Base-by-base conservation (phyloP, 2,329 filamentous ascomycete species). In the Diaporthe ampelina region DNA sequence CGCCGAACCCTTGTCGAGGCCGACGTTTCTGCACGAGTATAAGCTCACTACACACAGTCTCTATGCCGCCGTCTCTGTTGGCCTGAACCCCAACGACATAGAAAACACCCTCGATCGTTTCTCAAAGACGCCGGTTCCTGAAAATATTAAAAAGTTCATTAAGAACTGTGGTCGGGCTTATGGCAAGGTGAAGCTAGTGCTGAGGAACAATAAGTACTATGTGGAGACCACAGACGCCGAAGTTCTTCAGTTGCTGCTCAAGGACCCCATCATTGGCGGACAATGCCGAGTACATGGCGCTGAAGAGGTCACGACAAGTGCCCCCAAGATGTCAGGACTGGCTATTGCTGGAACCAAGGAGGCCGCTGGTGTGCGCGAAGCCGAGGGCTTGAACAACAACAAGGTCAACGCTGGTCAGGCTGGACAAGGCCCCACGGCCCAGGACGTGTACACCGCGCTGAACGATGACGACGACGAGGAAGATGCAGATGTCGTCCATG, bases 321-420 rank as follows among this genome's bases (percentile, higher is more conserved):
- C 96, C 7, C 94, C 96, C 0, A 97, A 95, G 80, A 94, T 97
- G 87, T 94, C 91, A 9, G 94, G 92, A 1, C 87, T 98, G 73
- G 95, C 97, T 56, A 99, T 99, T 81, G 95, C 96, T 0, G 97
- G 97, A 72, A 98, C 97, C 0, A 97, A 95, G 80, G 94, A 97
- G 83, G 96, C 97, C 6, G 95, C 95, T 45, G 95, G 95, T 74
- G 92, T 96, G 19, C 93, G 93, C 79, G 94, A 98, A 82, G 93
- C 93, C 9, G 82, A 85, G 79, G 84, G 79, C 75, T 82, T 86
- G 75, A 29, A 43, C 45, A 78, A 81, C 77, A 88, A 84, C 78
- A 37, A 63, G 13, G 26, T 48, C 29, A 84, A 81, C 75, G 86
- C 81, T 78, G 83, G 78, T 48, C 86, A 89, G 24, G 83, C 86